phyloP scores from a whole-genome alignment of 192 early-diverging fungal species.

The Kappamyces sp. region DNA sequence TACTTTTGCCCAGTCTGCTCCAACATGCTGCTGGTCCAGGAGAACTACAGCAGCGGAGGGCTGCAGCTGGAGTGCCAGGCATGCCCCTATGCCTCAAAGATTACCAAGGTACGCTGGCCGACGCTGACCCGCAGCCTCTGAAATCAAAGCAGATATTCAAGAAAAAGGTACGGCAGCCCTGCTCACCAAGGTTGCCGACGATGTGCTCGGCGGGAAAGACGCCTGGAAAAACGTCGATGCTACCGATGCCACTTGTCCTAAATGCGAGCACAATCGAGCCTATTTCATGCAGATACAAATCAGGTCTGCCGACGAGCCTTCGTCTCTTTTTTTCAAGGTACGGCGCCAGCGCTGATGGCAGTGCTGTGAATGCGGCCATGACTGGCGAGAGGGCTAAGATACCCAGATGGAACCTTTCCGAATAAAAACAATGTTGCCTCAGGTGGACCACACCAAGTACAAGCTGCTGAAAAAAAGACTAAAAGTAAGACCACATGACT shows the following conservation, averaged over 20 bases:
- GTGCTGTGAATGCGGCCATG: slow-evolving; percentile 19
- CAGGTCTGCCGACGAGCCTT: slow-evolving; percentile 92
- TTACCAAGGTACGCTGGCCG: slow-evolving; percentile 39
- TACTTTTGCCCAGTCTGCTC: slow-evolving; percentile 86
- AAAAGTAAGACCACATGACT: background rate
- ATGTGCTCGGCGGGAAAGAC: slow-evolving; percentile 87
- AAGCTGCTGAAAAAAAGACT: slow-evolving; percentile 31
- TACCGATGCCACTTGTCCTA: slow-evolving; percentile 43
- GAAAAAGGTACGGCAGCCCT: background rate
- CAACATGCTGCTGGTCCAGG: slow-evolving; percentile 73
- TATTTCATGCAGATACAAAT: slow-evolving; percentile 86
- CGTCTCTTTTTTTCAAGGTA: slow-evolving; percentile 84
- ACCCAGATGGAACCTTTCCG: background rate
- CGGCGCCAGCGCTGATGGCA: too few relatives aligned
- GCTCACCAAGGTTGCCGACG: slow-evolving; percentile 82
- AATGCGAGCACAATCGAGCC: slow-evolving; percentile 37
- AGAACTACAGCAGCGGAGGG: slow-evolving; percentile 38
- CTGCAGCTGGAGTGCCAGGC: slow-evolving; percentile 73
- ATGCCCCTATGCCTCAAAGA: slow-evolving; percentile 79
- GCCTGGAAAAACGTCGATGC: slow-evolving; percentile 80
- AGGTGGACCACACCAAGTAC: slow-evolving; percentile 23
- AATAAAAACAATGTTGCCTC: background rate
- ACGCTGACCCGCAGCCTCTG: background rate
- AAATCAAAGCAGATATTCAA: background rate
- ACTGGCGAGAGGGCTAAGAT: slow-evolving; percentile 24